Evolutionary conservation across 1,284 basidiomycete genomes (phyloP), one percentile per base, ranked within the genome.

Genomic region (Ustilago nuda): DNA sequence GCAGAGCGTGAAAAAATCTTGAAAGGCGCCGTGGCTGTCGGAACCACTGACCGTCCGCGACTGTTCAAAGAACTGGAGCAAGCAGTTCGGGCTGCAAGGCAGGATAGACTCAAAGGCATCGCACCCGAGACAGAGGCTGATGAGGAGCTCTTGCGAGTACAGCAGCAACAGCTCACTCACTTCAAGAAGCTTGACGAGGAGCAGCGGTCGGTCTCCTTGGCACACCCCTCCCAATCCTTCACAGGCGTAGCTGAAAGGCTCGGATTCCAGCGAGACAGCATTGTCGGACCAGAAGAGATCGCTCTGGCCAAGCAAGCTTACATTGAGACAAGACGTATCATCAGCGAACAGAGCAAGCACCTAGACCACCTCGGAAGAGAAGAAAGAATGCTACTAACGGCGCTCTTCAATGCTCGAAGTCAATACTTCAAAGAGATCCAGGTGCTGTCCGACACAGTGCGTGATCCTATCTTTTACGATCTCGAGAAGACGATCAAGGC

Each of bases 351-450:
- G 56, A 68, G 32, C 27, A 68, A 64, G 53, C 53, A 62, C 11
- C 68, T 80, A 8, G 82, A 80, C 8, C 61, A 67, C 41, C 58
- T 83, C 15, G 58, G 71, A 4, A 71, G 35, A 23, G 77, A 79
- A 36, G 71, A 72, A 50, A 81, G 74, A 56, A 23, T 50, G 12
- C 56, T 76, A 13, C 41, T 82, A 17, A 59, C 67, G 2, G 30
- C 61, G 7, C 66, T 82, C 13, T 83, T 80, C 74, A 85, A 85
- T 53, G 69, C 76, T 15, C 75, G 82, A 17, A 67, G 62, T 8
- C 53, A 61, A 13, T 85, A 84, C 61, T 85, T 84, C 56, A 80
- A 82, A 46, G 82, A 82, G 56, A 78, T 85, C 4, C 83, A 85
- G 59, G 73, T 72, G 35, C 71, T 85, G 13, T 81, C 78, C 6